These are phyloP conservation scores for Phytopythium helicoides DNA, from an alignment of 352 stramenopile genomes.

Conservation along the genomic window DNA sequence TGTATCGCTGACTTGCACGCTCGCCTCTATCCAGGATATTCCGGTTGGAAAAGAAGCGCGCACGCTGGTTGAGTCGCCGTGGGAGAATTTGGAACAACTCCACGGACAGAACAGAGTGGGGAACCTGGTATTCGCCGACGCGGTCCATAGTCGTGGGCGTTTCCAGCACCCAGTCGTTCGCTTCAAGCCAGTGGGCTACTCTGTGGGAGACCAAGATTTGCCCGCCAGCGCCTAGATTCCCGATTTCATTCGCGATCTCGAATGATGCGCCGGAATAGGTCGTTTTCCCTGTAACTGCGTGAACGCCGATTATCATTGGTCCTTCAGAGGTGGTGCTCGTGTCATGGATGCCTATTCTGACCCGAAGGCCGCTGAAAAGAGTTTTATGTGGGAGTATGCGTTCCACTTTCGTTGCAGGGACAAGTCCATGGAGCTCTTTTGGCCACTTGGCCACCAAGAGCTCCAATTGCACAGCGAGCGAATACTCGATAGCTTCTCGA, in stretches of 20 bases:
- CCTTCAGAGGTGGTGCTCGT: conserved; percentile 27
- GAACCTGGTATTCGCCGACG: conserved; percentile 25
- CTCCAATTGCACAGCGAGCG: conserved; percentile 23
- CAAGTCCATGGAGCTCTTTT: conserved; percentile 20
- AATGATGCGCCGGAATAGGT: conserved; percentile 71
- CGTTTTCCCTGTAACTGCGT: conserved; percentile 76
- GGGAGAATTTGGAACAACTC: conserved; percentile 32
- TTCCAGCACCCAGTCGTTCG: conserved; percentile 28
- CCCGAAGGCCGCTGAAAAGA: conserved; percentile 67
- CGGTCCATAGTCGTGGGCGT: conserved; percentile 27
- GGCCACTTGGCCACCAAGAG: conserved; percentile 31
- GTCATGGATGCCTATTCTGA: conserved; percentile 80
- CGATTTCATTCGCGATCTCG: conserved; percentile 65
- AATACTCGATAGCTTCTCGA: conserved; percentile 34
- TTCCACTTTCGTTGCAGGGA: conserved; percentile 18
- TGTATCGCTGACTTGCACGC: background rate
- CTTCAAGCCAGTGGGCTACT: conserved; percentile 40
- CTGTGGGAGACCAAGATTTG: conserved; percentile 63
- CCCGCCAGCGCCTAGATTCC: conserved; percentile 56
- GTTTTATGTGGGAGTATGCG: conserved; percentile 18
- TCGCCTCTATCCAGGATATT: background rate
- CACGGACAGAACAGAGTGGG: conserved; percentile 22
- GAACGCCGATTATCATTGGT: conserved; percentile 41
- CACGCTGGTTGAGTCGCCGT: conserved; percentile 19
- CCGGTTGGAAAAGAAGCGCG: conserved; percentile 21